Base-by-base conservation (phyloP, 441 rosid genomes). In the Erodium moschatum region DNA sequence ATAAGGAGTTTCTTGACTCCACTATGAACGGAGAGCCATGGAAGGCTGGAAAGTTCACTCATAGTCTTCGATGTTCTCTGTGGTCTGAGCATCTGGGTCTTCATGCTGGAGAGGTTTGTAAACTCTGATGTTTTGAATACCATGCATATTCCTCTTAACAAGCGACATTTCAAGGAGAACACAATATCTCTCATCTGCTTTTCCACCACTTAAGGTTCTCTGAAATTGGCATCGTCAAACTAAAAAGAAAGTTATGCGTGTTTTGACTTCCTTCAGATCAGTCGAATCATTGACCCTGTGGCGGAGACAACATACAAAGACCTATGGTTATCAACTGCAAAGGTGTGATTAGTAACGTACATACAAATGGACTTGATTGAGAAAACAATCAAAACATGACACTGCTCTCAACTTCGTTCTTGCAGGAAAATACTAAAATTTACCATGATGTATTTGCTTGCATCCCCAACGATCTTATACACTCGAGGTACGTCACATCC, bases 11-110 rank as follows among this genome's bases (percentile, higher is more conserved):
- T 0, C 85, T 94, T 68, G 87, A 86, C 77, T 94, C 99, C 0
- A 75, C 72, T 75, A 91, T 94, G 97, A 92, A 87, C 71, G 99
- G 97, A 71, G 82, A 85, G 66, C 94, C 96, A 31, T 85, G 96
- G 97, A 88, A 90, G 77, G 97, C 97, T 74, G 99, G 99, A 73
- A 91, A 81, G 68, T 91, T 91, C 77, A 64, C 97, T 64, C 66
- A 56, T 67, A 89, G 92, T 78, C 98, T 95, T 72, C 92, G 99
- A 73, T 89, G 86, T 12, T 85, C 99, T 12, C 79, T 95, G 73
- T 95, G 99, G 99, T 85, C 93, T 1, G 99, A 95, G 76, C 98
- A 95, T 82, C 97, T 95, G 70, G 98, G 96, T 74, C 95, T 92
- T 79, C 83, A 44, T 70, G 74, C 76, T 24, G 88, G 82, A 79